Evolutionary conservation across 208 protist genomes (phyloP), one percentile per base, ranked within the genome.

Genomic region (Acanthamoeba sp.): DNA sequence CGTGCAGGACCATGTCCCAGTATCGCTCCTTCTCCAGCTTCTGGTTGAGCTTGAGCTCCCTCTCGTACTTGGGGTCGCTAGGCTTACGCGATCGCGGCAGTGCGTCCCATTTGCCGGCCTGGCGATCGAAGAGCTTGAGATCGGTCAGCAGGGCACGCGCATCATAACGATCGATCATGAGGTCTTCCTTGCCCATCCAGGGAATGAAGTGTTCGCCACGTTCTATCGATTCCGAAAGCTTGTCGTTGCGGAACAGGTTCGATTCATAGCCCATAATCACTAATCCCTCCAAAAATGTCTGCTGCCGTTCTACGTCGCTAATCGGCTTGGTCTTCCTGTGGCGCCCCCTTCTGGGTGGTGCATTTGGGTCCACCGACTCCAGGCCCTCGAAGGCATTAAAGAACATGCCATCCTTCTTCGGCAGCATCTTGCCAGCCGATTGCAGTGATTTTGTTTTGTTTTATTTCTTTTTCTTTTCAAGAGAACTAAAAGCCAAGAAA

Each of bases 101-200:
- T 5, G 40, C n/a, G 78, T 87, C 78, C 78, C 59, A 73, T 38
- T 22, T 12, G n/a, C 85, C 59, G 2, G 57, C 34, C 20, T 14
- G 14, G 18, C 85, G 50, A 73, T 91, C 85, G 27, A 91, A 91
- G 36, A 91, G 85, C 34, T 71, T 64, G 2, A 73, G 32, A 52
- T 91, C 85, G 18, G 50, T 64, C 27, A 91, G 59, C 85, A 91
- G 57, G 62, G 85, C 85, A 24, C 85, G 50, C 18, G 59, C 85
- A 71, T 91, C 85, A 55, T 73, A 91, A 29, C 85, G 85, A 91
- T 91, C 85, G 34, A 91, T 91, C 38, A 91, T n/a, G 2, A 91
- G 55, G 2, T 91, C 38, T 4, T 71, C 38, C 12, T 91, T 42
- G n/a, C 85, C 85, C 85, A 91, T 91, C 85, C 85, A 91, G n/a